Conservation (phyloP, 106 monocot species). For the Narthecium ossifragum region DNA sequence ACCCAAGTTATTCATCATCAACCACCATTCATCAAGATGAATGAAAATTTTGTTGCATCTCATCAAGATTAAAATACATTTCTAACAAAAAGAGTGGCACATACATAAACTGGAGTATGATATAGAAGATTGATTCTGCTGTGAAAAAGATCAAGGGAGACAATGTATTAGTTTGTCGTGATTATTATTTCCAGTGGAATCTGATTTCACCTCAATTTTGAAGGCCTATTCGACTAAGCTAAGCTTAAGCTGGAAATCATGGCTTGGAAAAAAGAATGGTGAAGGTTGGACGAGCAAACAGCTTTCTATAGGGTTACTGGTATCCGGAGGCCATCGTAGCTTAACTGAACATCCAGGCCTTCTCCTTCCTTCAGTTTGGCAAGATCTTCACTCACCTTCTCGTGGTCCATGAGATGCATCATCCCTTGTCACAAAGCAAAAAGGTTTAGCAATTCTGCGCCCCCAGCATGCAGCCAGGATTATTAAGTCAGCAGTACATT, state of each 20-base stretch:
- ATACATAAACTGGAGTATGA: not conserved
- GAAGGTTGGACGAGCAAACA: not conserved
- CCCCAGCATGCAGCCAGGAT: no score
- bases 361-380: slow-evolving; percentile 70
- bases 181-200: not conserved
- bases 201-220: not conserved
- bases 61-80: not conserved
- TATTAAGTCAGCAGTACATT: no score
- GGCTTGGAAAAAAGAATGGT: slow-evolving; percentile 1
- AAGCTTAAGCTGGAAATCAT: not conserved
- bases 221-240: not conserved
- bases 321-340: slow-evolving; percentile 88
- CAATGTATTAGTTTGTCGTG: not conserved
- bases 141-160: not conserved
- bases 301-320: slow-evolving; percentile 55
- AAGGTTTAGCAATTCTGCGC: not conserved
- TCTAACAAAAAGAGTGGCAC: not conserved
- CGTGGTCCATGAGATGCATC: slow-evolving; percentile 98
- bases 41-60: no score
- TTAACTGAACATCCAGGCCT: slow-evolving; percentile 79
- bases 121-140: not conserved
- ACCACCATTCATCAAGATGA: no score
- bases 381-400: slow-evolving; percentile 68
- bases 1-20: no score
- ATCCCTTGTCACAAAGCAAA: slow-evolving; percentile 41